Base-by-base conservation (phyloP, 1,139 yeast genomes). In the Hansenula lynferdii region DNA sequence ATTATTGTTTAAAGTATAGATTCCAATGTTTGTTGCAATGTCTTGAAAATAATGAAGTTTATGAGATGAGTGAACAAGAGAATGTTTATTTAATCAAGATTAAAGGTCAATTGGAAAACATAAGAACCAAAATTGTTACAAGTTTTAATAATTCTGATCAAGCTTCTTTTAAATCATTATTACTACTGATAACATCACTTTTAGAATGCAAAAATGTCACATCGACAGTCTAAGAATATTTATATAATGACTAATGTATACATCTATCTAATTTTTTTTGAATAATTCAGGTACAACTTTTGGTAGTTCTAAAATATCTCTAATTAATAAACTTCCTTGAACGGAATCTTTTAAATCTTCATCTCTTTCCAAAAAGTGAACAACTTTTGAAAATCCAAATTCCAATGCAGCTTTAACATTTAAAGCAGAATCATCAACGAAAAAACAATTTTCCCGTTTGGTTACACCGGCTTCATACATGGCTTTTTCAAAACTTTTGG, bases 361-460 rank as follows among this genome's bases (percentile, higher is more conserved):
- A 31, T 61, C 62, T 35, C 68, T 67, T 39, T 65, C 70, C 11
- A 62, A 62, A 22, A 66, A 56, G 39, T 65, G 73, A 47, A 60
- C 60, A 8, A 72, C 68, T 42, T 61, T 62, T 41, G 48, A 55
- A 56, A 75, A 70, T 5, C 76, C 76, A 35, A 69, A 49, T 12
- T 56, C 43, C n/a, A 61, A 46, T 1, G 76, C 72, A 9, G 69
- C 65, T 12, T 54, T 46, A 56, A 41, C 89, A 54, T 82, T 84
- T 40, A 79, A 64, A 38, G 75, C 83, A 41, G 92, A 80, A 57
- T 89, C 97, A 60, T 92, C 98, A 15, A 92, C 77, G 56, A 85
- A 90, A 55, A 77, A 76, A 25, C 72, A 75, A 56, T 71, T 75
- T 41, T 44, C 50, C 38, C 65, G 70, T 45, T 70, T 71, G 3